Evolutionary conservation across 208 protist species (phyloP).

Genomic region (Acanthamoeba lugdunensis): DNA sequence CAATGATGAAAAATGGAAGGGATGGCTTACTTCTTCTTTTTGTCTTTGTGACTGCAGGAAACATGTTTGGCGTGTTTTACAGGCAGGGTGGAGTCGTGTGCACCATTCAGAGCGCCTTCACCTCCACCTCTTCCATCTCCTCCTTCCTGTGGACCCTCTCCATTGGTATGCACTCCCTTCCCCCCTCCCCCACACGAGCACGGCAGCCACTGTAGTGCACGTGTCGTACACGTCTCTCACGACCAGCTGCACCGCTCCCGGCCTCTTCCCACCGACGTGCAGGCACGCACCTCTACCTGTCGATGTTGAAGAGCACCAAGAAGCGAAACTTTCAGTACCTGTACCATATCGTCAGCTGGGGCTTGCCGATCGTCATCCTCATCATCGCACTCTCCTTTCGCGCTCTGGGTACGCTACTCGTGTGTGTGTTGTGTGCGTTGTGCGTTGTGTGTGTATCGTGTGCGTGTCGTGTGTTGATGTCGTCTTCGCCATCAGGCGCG

Average conservation of each 20-base stretch:
- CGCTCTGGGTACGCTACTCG: background rate
- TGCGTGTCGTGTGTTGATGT: background rate
- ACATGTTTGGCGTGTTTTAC: constrained; percentile 34
- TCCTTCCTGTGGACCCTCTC: constrained; percentile 63
- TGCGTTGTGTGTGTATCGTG: background rate
- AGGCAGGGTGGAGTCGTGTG: background rate
- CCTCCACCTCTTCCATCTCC: constrained; percentile 14
- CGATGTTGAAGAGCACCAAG: constrained; percentile 52
- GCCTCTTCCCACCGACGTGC: background rate
- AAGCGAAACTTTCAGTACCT: constrained; percentile 19
- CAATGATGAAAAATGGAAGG: background rate
- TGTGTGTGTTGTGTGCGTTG: too few species aligned
- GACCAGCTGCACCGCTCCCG: too few species aligned
- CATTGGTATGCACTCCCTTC: background rate
- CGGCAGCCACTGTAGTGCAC: background rate
- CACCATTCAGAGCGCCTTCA: constrained; percentile 47
- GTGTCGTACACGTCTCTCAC: too few species aligned
- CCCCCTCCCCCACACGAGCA: background rate
- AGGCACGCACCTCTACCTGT: constrained; percentile 52
- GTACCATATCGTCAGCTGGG: constrained; percentile 9
- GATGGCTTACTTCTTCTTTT: background rate
- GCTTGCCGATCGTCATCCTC: constrained; percentile 37
- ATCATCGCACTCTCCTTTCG: constrained; percentile 24
- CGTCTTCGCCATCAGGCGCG: background rate
- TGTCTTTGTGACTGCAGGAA: background rate